Evolutionary conservation across 768 basidiomycete species (phyloP).

Genomic region (Lactarius deliciosus): DNA sequence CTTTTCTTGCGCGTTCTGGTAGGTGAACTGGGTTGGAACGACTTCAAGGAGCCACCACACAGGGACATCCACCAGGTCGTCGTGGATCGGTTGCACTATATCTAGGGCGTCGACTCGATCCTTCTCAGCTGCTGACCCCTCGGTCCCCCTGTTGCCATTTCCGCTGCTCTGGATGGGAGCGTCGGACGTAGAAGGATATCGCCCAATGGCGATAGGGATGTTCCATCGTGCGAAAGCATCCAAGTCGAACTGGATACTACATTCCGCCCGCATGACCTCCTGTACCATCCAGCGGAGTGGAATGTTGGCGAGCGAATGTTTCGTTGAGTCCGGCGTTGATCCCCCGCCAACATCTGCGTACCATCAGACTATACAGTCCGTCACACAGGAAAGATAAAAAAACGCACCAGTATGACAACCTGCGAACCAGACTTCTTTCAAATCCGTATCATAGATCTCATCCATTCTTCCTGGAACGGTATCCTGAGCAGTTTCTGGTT

Average conservation of each 20-base stretch:
- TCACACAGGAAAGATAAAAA: not conserved
- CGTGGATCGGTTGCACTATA: slow-evolving; percentile 52
- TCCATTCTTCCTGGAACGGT: not conserved
- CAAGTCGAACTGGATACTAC: slow-evolving; percentile 18
- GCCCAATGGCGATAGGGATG: slow-evolving; percentile 9
- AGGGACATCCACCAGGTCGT: slow-evolving; percentile 45
- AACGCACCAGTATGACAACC: slow-evolving; percentile 28
- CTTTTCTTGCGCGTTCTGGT: slow-evolving; percentile 53
- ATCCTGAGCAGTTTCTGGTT: not conserved
- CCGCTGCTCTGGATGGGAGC: too few species aligned
- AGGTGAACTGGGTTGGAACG: slow-evolving; percentile 51
- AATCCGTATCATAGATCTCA: slow-evolving; percentile 11
- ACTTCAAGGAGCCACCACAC: slow-evolving; percentile 75
- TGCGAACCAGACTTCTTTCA: slow-evolving; percentile 28
- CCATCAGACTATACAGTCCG: not conserved
- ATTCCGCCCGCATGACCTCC: slow-evolving; percentile 12
- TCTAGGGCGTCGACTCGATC: slow-evolving; percentile 28
- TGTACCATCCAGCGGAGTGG: slow-evolving; percentile 29
- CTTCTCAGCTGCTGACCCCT: too few species aligned
- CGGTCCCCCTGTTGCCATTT: too few species aligned
- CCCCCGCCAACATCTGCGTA: slow-evolving; percentile 28
- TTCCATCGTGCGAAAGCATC: slow-evolving; percentile 16
- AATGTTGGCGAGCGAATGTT: slow-evolving; percentile 22
- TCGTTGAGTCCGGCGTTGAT: not conserved
- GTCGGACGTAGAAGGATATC: not conserved